phyloP scores from a whole-genome alignment of 2,329 filamentous ascomycete species.

The Truncatella angustata region DNA sequence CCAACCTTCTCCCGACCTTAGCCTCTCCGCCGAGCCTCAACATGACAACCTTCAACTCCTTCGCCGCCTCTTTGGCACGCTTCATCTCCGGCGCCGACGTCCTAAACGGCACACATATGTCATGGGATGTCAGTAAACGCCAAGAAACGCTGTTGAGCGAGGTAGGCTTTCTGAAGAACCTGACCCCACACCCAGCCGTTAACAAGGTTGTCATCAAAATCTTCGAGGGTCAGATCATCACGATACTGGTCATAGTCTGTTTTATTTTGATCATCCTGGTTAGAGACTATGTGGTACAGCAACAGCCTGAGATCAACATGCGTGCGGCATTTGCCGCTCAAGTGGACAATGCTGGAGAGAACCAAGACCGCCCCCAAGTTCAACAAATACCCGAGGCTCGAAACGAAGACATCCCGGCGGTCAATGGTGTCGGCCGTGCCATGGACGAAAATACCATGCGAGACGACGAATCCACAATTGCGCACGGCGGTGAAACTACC shows the following conservation, averaged over 20 bases:
- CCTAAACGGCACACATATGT: background rate
- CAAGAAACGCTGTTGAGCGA: constrained; percentile 52
- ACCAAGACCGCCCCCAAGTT: background rate
- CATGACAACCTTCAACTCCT: constrained; percentile 5
- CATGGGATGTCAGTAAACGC: background rate
- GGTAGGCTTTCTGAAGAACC: constrained; percentile 53
- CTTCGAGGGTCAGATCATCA: constrained; percentile 92
- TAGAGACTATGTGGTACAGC: constrained; percentile 95
- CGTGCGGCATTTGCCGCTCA: constrained; percentile 60
- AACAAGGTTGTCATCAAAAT: constrained; percentile 81
- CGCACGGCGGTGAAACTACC: background rate
- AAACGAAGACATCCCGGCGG: constrained; percentile 9
- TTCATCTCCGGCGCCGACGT: constrained; percentile 4
- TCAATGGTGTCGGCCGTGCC: constrained; percentile 3
- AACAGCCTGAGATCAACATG: constrained; percentile 90
- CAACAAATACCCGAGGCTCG: background rate
- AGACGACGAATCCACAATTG: constrained; percentile 12
- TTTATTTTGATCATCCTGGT: constrained; percentile 98
- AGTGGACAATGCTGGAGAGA: constrained; percentile 27
- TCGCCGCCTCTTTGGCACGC: constrained; percentile 6
- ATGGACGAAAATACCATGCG: constrained; percentile 2
- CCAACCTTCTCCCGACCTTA: constrained; percentile 11
- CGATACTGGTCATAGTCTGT: constrained; percentile 82
- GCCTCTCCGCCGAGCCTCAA: background rate
- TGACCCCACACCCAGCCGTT: constrained; percentile 67